Conservation (phyloP, 306 rosid genomes). For the Lathyrus oleraceus region DNA sequence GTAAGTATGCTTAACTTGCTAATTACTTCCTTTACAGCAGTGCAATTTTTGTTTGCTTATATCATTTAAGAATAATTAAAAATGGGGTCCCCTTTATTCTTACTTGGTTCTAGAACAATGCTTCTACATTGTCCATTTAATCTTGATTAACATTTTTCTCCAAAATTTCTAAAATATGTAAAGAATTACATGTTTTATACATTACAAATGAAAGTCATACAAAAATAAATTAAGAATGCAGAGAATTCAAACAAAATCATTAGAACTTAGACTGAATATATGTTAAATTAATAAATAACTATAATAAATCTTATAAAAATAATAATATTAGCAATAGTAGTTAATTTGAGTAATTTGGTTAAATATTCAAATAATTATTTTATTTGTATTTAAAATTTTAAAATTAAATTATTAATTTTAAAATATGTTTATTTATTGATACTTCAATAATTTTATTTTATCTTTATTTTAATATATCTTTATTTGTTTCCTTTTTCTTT, state of each 20-base stretch:
- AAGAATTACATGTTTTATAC: background rate
- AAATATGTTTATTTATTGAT: no score
- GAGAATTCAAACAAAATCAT: background rate
- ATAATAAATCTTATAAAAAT: no score
- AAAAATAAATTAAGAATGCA: background rate
- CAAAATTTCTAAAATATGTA: background rate
- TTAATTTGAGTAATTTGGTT: no score
- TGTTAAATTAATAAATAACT: background rate
- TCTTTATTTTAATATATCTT: no score
- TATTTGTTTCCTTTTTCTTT: no score
- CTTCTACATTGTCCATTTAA: slow-evolving; percentile 17
- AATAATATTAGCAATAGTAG: no score
- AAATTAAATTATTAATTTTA: no score
- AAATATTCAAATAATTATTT: no score
- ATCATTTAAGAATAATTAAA: slow-evolving; percentile 17
- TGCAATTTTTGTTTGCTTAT: background rate
- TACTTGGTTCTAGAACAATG: background rate
- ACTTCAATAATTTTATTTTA: background rate
- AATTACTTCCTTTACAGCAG: slow-evolving; percentile 25
- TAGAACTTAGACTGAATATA: background rate
- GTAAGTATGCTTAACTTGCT: slow-evolving; percentile 33
- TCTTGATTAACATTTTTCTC: background rate
- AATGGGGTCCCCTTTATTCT: background rate
- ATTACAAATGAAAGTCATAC: background rate
- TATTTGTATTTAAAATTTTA: background rate